Evolutionary conservation across 495 filamentous ascomycete species (phyloP).

Genomic region (Aspergillus haitiensis): DNA sequence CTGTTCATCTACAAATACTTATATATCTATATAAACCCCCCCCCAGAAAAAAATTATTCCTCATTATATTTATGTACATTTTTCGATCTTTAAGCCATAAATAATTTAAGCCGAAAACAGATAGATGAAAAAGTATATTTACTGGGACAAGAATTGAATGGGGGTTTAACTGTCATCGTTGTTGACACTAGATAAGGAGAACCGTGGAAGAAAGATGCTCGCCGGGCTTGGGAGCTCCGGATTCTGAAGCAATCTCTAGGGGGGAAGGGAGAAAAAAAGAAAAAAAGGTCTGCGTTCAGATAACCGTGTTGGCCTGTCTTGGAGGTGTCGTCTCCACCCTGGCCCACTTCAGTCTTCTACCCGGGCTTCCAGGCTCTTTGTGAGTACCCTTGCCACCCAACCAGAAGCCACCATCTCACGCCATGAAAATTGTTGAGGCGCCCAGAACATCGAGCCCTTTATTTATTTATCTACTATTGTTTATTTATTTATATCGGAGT

Average conservation of each 20-base stretch:
- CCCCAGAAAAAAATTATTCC: too few relatives aligned
- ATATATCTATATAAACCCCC: too few relatives aligned
- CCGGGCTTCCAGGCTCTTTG: slow-evolving; percentile 16
- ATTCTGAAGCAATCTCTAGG: neutral
- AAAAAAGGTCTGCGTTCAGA: slow-evolving; percentile 13
- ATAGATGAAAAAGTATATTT: neutral
- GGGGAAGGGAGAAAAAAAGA: too few relatives aligned
- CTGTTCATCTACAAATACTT: too few relatives aligned
- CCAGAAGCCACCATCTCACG: slow-evolving; percentile 10
- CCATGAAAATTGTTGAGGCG: slow-evolving; percentile 12
- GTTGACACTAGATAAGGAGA: slow-evolving; percentile 14
- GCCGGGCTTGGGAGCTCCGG: slow-evolving; percentile 5
- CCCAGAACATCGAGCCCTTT: slow-evolving; percentile 2
- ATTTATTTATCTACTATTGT: slow-evolving; percentile 4
- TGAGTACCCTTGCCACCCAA: slow-evolving; percentile 18
- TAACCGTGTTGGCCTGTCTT: slow-evolving; percentile 13
- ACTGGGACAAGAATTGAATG: neutral
- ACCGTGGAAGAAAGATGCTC: slow-evolving; percentile 1
- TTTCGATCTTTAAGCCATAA: neutral
- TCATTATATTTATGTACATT: too few relatives aligned
- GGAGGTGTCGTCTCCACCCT: slow-evolving; percentile 2
- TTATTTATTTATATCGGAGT: neutral
- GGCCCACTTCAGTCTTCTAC: slow-evolving; percentile 9
- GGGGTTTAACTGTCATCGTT: neutral
- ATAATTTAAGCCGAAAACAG: neutral